A percentile compares a stretch with the other conserved stretches of the same genome.
Conservation (phyloP, 257 asterid species). For the Nicotiana benthamiana region DNA sequence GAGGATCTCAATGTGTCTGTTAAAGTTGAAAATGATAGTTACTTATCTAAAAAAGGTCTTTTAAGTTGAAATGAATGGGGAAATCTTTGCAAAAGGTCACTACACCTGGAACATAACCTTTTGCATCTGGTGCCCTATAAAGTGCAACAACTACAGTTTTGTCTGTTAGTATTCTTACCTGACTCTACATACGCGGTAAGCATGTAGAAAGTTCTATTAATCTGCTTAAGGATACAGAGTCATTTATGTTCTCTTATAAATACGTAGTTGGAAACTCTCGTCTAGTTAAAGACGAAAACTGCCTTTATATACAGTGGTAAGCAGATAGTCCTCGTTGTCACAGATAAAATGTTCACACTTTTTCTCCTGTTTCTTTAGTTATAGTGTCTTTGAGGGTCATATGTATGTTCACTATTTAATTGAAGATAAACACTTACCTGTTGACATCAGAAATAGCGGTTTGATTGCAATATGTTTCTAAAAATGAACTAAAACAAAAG, state of each 20-base stretch:
- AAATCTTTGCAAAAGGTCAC: neutral
- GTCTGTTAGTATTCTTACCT: neutral
- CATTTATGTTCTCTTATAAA: neutral
- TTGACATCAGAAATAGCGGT: neutral
- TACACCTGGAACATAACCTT: slow-evolving; percentile 1
- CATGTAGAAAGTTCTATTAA: neutral
- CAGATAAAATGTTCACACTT: neutral
- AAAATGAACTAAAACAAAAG: neutral
- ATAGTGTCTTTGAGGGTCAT: slow-evolving; percentile 2
- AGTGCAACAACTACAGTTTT: neutral
- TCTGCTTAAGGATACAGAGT: neutral
- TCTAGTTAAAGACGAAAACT: neutral
- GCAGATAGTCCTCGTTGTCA: neutral
- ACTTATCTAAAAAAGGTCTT: neutral
- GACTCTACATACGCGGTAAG: neutral
- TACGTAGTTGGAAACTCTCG: neutral
- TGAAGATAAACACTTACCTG: neutral
- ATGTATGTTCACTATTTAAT: neutral
- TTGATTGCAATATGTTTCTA: neutral
- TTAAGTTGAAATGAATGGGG: neutral
- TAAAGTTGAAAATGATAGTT: neutral
- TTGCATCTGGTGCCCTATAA: neutral
- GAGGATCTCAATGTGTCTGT: neutral
- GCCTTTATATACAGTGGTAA: neutral
- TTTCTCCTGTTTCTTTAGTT: neutral